phyloP scores from a whole-genome alignment of 192 early-diverging fungal species.

The Backusella parvicylindrica region DNA sequence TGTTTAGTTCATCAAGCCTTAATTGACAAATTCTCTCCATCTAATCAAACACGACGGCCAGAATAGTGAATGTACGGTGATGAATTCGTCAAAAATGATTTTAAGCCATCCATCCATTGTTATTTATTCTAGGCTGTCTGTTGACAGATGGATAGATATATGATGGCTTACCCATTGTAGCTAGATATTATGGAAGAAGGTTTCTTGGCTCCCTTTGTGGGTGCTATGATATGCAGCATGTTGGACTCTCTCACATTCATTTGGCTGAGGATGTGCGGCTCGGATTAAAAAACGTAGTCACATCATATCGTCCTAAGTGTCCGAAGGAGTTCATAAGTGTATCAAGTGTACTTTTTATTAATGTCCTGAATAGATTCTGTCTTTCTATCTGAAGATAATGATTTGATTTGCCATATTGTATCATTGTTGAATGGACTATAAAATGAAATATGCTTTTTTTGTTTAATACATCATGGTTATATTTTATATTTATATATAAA shows the following conservation, averaged over 20 bases:
- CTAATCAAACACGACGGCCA: background rate
- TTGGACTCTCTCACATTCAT: background rate
- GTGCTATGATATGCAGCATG: background rate
- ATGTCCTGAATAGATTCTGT: background rate
- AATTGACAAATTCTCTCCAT: background rate
- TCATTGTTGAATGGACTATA: background rate
- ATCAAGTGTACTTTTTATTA: too few species aligned
- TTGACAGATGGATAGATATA: background rate
- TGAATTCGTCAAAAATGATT: background rate
- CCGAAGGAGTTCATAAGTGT: background rate
- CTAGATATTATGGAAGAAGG: slow-evolving; percentile 20
- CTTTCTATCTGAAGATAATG: background rate
- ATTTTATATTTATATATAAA: too few species aligned
- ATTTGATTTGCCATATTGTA: background rate
- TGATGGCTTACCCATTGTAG: slow-evolving; percentile 15
- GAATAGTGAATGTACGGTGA: background rate
- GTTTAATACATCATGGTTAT: too few species aligned
- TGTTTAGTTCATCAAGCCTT: background rate
- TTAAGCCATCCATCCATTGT: slow-evolving; percentile 6
- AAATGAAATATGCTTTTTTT: background rate
- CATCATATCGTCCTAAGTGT: background rate
- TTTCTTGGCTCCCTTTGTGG: background rate
- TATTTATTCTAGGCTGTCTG: background rate
- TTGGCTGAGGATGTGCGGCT: background rate
- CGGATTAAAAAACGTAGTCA: background rate